Conservation (phyloP, 225 moss, liverwort and hornwort species). For the Physcomitrium patens region DNA sequence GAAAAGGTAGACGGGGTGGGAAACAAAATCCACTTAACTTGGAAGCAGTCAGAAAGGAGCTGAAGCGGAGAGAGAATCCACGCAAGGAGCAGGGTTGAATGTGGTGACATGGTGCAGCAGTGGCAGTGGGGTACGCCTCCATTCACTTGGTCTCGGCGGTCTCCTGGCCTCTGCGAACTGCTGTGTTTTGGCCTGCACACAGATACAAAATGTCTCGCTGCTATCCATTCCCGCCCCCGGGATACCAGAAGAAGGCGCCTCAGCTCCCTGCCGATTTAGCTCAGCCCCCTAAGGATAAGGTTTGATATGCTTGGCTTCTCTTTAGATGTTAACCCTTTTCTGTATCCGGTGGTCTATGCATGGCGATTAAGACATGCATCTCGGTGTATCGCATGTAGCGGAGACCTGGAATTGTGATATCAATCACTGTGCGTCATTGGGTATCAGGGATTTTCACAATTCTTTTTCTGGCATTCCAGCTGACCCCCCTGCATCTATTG, state of each 20-base stretch:
- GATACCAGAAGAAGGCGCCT: slow-evolving; percentile 99
- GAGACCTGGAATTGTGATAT: not conserved
- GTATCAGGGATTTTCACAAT: not conserved
- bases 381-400: not conserved
- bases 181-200: slow-evolving; percentile 59
- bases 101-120: slow-evolving; percentile 99
- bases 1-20: not conserved
- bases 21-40: slow-evolving; percentile 4
- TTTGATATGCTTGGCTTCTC: slow-evolving; percentile 28
- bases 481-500: not conserved
- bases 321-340: slow-evolving; percentile 25
- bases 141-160: slow-evolving; percentile 98
- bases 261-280: slow-evolving; percentile 73
- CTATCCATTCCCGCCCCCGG: slow-evolving; percentile 99
- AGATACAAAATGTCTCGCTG: slow-evolving; percentile 99
- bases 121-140: slow-evolving; percentile 99
- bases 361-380: not conserved
- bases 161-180: slow-evolving; percentile 68
- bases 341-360: slow-evolving; percentile 24
- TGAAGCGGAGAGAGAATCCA: slow-evolving; percentile 45
- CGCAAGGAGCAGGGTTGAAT: slow-evolving; percentile 79
- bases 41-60: slow-evolving; percentile 23
- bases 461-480: not conserved
- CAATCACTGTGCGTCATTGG: not conserved
- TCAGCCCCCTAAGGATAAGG: slow-evolving; percentile 93